Evolutionary conservation across 305 asterid genomes (phyloP), one percentile per base, ranked within the genome.

Genomic region (Nicotiana rustica): DNA sequence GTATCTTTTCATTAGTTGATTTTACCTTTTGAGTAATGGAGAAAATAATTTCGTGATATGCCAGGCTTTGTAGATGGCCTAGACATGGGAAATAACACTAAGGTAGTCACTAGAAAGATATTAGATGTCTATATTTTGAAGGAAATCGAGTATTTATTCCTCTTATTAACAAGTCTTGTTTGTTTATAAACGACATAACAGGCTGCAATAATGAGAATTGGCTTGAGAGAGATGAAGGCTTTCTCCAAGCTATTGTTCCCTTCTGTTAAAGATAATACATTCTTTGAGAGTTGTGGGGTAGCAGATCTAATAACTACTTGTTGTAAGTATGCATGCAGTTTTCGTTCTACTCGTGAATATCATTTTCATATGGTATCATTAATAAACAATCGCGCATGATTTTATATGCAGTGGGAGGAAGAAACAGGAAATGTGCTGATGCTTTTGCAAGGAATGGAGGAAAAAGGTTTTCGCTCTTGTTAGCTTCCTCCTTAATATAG

Each of bases 131-230:
- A 25, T 55, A 25, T 55, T 56, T 25, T 76, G 1, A 56, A 76
- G 80, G 1, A 76, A 75, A 25, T 15, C 9, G 64, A 52, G 49
- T 13, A 29, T 55, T 76, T 31, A 25, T 56, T 76, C 67, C 64
- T n/a, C 49, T 31, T 47, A 55, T 76, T 76, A 56, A 76, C 10
- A 17, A 31, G 67, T 9, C 18, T 70, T 77, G 5, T 52, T 36
- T 66, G 77, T 33, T 62, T 62, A 7, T 5, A 8, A 75, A 55
- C 78, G 81, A 71, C 85, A 29, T 52, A 82, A 79, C 83, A 95
- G 98, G 98, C 98, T 86, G 99, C 99, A 76, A 92, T 95, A 80
- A 95, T 95, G 98, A 90, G 99, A 87, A 91, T 95, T 81, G 99
- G 99, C 78, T 87, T 93, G 90, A 88, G 94, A 85, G 98, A 95